Conservation (phyloP, 169 alveolate genomes). For the Perkinsus chesapeaki region DNA sequence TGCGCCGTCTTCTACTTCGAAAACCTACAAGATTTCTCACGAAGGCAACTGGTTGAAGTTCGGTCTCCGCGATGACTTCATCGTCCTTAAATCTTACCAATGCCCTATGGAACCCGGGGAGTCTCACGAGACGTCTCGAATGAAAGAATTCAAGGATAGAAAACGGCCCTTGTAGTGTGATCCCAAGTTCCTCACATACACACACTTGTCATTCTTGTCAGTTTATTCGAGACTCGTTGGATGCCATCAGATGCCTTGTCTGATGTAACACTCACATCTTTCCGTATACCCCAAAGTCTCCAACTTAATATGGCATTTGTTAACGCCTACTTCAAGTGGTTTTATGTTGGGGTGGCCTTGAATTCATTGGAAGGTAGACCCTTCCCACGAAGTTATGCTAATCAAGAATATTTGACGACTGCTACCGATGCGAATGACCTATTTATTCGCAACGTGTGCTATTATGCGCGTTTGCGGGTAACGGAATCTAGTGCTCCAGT, state of each 20-base stretch:
- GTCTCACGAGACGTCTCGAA: background rate
- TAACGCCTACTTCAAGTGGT: background rate
- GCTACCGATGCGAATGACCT: background rate
- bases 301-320: background rate
- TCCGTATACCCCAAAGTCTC: background rate
- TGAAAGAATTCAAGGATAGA: background rate
- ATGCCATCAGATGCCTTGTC: background rate
- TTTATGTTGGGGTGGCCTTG: background rate
- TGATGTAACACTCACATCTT: background rate
- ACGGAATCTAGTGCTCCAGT: no score
- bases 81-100: background rate
- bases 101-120: background rate
- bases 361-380: background rate
- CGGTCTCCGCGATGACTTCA: background rate
- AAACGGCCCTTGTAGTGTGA: background rate
- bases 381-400: background rate
- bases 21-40: background rate
- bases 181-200: no score
- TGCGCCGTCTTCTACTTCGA: no score
- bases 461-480: background rate
- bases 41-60: background rate
- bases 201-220: background rate
- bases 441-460: background rate
- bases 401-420: background rate
- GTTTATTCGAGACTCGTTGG: background rate